A percentile compares a stretch with the other conserved stretches of the same genome.
phyloP scores from a whole-genome alignment of 345 rosid genomes.

The Crucihimalaya himalaica region DNA sequence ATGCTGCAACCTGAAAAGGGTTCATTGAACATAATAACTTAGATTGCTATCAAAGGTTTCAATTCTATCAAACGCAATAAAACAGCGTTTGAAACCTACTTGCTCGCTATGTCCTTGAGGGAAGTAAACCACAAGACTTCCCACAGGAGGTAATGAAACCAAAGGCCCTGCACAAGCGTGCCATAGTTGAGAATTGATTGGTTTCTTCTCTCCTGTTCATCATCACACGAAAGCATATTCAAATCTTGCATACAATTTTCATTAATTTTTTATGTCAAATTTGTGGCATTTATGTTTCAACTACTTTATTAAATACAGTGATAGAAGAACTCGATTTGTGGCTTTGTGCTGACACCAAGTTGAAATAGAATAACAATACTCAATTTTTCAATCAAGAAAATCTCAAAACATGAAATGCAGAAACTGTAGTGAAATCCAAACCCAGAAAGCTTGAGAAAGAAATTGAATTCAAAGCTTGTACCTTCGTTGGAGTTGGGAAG shows the following conservation, averaged over 20 bases:
- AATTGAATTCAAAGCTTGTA: neutral
- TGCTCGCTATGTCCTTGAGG: conserved; percentile 99
- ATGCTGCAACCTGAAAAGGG: conserved; percentile 77
- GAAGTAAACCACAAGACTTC: conserved; percentile 94
- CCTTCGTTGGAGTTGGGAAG: conserved; percentile 41
- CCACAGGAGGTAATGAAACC: conserved; percentile 88
- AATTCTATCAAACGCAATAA: neutral
- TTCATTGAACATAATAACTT: neutral
- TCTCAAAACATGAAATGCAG: conserved; percentile 24
- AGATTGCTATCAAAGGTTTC: neutral
- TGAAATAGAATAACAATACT: conserved; percentile 14
- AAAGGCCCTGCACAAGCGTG: conserved; percentile 98
- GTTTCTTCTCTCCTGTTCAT: conserved; percentile 76
- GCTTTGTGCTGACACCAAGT: conserved; percentile 25
- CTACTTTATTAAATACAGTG: conserved; percentile 28
- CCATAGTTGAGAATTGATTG: conserved; percentile 87
- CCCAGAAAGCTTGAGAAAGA: conserved; percentile 20
- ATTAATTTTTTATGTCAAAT: neutral
- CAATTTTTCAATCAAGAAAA: conserved; percentile 4
- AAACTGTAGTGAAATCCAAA: conserved; percentile 4
- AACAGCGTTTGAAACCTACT: conserved; percentile 43
- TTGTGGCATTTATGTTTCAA: conserved; percentile 26
- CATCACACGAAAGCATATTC: conserved; percentile 20
- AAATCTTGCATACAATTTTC: conserved; percentile 2
- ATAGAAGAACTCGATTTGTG: conserved; percentile 26